Evolutionary conservation across 257 asterid genomes (phyloP).

Genomic region (Rauvolfia tetraphylla): DNA sequence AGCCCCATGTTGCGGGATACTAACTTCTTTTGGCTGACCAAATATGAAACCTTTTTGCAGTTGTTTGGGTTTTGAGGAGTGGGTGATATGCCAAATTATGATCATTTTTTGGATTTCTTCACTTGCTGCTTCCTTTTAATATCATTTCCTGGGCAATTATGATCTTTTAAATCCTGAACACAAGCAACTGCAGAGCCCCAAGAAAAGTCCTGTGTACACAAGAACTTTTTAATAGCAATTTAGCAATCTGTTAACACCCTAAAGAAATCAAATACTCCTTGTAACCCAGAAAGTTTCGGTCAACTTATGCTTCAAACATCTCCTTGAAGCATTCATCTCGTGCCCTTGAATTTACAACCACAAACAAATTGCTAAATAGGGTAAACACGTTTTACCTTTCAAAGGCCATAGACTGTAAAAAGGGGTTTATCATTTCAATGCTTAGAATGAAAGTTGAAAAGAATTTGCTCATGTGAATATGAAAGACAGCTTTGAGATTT

Average conservation of each 20-base stretch:
- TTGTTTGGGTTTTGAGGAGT: background rate
- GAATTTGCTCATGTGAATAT: background rate
- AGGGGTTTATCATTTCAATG: background rate
- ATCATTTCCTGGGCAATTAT: background rate
- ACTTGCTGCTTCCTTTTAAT: background rate
- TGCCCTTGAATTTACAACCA: background rate
- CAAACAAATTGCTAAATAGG: background rate
- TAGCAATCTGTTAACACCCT: background rate
- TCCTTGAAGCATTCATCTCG: background rate
- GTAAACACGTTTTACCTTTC: background rate
- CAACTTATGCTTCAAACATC: background rate
- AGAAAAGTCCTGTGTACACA: background rate
- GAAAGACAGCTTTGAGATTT: background rate
- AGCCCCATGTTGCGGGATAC: background rate
- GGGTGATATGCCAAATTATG: background rate
- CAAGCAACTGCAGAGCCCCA: background rate
- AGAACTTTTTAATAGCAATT: background rate
- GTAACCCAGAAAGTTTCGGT: background rate
- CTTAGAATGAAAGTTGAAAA: background rate
- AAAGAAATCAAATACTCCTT: background rate
- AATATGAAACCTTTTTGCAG: too few relatives aligned
- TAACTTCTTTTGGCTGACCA: background rate
- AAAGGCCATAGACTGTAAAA: background rate
- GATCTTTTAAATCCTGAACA: background rate
- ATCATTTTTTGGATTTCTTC: background rate